Percentiles rank a stretch among this genome's conserved stretches.
Evolutionary conservation across 176 grass and related monocot species (phyloP).

Genomic region (Zoysia japonica): DNA sequence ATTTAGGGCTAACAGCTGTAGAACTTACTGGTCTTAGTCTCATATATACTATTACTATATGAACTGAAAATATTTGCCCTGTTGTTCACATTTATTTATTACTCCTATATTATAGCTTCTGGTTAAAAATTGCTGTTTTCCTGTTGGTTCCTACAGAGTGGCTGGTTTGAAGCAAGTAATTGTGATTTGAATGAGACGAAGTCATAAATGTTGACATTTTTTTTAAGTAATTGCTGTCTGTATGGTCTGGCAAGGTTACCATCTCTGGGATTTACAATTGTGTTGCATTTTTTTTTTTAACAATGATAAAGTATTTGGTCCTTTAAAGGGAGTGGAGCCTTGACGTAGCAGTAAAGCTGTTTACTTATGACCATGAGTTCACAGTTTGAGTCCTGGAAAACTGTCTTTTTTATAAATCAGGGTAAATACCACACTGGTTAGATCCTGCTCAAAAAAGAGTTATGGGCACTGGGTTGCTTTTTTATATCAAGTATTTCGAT

Average conservation of each 20-base stretch:
- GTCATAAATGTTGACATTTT: not conserved
- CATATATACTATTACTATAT: constrained; percentile 7
- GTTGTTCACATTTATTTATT: constrained; percentile 25
- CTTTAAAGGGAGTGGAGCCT: too few species aligned
- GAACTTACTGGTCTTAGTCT: constrained; percentile 33
- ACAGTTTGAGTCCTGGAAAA: too few species aligned
- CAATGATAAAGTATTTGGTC: too few species aligned
- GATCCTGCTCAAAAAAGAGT: too few species aligned
- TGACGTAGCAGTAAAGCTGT: too few species aligned
- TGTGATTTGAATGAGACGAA: not conserved
- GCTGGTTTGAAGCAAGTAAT: not conserved
- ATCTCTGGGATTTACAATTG: not conserved
- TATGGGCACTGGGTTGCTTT: too few species aligned
- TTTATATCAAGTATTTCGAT: not conserved
- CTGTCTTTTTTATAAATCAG: too few species aligned
- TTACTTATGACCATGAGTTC: too few species aligned
- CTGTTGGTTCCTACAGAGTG: not conserved
- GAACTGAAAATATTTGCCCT: constrained; percentile 41
- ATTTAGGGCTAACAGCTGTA: constrained; percentile 20
- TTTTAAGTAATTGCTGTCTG: not conserved
- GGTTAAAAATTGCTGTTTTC: not conserved
- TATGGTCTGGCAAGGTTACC: not conserved
- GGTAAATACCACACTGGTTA: not conserved
- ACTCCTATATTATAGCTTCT: not conserved
- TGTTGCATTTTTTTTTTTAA: not conserved